Conservation (phyloP, 2,329 filamentous ascomycete genomes). For the Emericellopsis atlantica region DNA sequence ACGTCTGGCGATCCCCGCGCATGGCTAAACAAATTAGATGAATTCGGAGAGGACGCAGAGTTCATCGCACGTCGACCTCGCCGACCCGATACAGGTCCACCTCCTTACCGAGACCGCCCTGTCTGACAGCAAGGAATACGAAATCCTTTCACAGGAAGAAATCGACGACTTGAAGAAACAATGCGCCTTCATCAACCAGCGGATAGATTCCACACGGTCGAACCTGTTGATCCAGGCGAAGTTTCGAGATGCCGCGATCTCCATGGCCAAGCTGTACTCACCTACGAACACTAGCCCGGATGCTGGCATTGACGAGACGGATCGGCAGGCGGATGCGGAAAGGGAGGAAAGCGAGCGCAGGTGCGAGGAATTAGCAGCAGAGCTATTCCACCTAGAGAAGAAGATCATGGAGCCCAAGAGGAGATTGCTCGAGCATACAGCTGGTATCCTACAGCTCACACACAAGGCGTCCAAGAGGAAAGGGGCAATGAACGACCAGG, state of each 20-base stretch:
- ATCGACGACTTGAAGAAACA: constrained; percentile 88
- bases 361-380: constrained; percentile 73
- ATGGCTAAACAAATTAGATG: constrained; percentile 23
- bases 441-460: constrained; percentile 81
- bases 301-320: constrained; percentile 33
- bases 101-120: constrained; percentile 88
- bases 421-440: constrained; percentile 76
- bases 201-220: constrained; percentile 70
- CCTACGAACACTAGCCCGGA: constrained; percentile 37
- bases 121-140: constrained; percentile 72
- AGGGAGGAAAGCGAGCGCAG: constrained; percentile 62
- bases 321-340: constrained; percentile 59
- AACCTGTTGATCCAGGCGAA: constrained; percentile 86
- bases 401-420: constrained; percentile 62
- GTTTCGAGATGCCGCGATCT: constrained; percentile 83
- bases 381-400: constrained; percentile 71
- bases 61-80: constrained; percentile 45
- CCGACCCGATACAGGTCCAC: constrained; percentile 73
- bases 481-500: constrained; percentile 25
- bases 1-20: neutral
- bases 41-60: constrained; percentile 39
- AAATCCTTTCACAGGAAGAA: constrained; percentile 82
- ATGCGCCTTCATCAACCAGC: constrained; percentile 54
- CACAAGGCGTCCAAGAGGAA: constrained; percentile 57
- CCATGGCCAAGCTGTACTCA: constrained; percentile 69